Conservation (phyloP, 1,139 yeast species). For the Candida sanyaensis region DNA sequence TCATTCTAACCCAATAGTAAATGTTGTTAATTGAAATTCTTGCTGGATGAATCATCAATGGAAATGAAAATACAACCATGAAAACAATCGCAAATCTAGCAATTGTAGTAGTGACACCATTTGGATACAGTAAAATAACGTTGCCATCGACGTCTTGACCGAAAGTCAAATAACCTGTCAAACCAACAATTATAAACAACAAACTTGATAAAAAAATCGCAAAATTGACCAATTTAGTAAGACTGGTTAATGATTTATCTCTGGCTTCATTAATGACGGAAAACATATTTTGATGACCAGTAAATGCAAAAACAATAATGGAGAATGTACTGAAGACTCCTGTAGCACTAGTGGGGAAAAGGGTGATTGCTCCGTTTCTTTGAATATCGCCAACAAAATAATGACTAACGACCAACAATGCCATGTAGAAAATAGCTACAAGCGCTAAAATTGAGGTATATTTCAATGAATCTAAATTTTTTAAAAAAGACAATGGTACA, state of each 20-base stretch:
- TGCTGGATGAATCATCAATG: constrained; percentile 91
- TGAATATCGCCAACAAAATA: constrained; percentile 46
- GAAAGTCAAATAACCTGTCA: constrained; percentile 47
- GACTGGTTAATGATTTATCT: constrained; percentile 53
- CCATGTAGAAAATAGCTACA: constrained; percentile 41
- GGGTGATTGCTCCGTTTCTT: constrained; percentile 53
- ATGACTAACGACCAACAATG: constrained; percentile 38
- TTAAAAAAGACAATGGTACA: constrained; percentile 45
- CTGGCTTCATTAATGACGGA: constrained; percentile 53
- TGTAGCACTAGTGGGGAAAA: constrained; percentile 58
- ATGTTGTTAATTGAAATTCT: constrained; percentile 82
- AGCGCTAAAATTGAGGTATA: constrained; percentile 46
- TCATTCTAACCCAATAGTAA: constrained; percentile 46
- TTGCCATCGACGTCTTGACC: constrained; percentile 64
- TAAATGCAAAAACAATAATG: constrained; percentile 49
- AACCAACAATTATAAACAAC: constrained; percentile 41
- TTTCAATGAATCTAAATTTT: constrained; percentile 46
- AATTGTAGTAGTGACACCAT: constrained; percentile 50
- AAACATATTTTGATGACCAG: constrained; percentile 55
- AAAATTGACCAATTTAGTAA: constrained; percentile 52
- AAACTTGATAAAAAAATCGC: constrained; percentile 48
- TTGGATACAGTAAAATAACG: constrained; percentile 68
- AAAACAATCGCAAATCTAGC: constrained; percentile 70
- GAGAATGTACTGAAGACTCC: constrained; percentile 65
- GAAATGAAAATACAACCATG: constrained; percentile 86